Conservation (phyloP, 2,329 filamentous ascomycete genomes). For the Fusarium cyanostomum region DNA sequence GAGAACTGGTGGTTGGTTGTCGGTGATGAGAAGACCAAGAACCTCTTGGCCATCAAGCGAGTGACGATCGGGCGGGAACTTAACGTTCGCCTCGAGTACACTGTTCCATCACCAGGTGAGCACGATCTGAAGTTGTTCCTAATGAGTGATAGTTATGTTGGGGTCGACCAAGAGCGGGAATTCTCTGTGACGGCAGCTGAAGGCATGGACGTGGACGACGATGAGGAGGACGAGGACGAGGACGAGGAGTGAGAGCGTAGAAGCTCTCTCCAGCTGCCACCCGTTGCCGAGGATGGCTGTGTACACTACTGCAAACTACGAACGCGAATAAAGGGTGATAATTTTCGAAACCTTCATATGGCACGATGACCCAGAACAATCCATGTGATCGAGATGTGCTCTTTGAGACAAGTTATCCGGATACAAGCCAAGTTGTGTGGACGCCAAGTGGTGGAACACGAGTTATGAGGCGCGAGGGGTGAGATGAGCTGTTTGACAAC, state of each 20-base stretch:
- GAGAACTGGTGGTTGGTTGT: slow-evolving; percentile 99
- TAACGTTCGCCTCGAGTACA: slow-evolving; percentile 85
- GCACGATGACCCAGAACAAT: slow-evolving; percentile 20
- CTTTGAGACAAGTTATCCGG: slow-evolving; percentile 42
- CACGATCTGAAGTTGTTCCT: slow-evolving; percentile 91
- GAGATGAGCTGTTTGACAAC: slow-evolving; percentile 30
- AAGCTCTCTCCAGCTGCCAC: slow-evolving; percentile 27
- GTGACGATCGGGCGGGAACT: slow-evolving; percentile 85
- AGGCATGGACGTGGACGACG: slow-evolving; percentile 93
- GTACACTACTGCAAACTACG: slow-evolving; percentile 47
- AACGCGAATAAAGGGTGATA: slow-evolving; percentile 42
- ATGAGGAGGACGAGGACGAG: slow-evolving; percentile 78
- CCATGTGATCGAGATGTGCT: slow-evolving; percentile 39
- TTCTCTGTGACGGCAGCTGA: slow-evolving; percentile 89
- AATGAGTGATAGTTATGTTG: slow-evolving; percentile 97
- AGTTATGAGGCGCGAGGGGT: slow-evolving; percentile 41
- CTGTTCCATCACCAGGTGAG: slow-evolving; percentile 82
- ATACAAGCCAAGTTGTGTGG: slow-evolving; percentile 46
- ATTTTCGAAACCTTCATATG: slow-evolving; percentile 37
- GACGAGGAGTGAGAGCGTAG: slow-evolving; percentile 42
- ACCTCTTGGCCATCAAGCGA: slow-evolving; percentile 90
- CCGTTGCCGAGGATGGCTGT: slow-evolving; percentile 39
- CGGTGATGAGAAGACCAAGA: slow-evolving; percentile 89
- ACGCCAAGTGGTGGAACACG: slow-evolving; percentile 41
- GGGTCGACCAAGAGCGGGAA: slow-evolving; percentile 93